Evolutionary conservation across 1,284 basidiomycete species (phyloP).

Genomic region (Cryptococcus sp.): DNA sequence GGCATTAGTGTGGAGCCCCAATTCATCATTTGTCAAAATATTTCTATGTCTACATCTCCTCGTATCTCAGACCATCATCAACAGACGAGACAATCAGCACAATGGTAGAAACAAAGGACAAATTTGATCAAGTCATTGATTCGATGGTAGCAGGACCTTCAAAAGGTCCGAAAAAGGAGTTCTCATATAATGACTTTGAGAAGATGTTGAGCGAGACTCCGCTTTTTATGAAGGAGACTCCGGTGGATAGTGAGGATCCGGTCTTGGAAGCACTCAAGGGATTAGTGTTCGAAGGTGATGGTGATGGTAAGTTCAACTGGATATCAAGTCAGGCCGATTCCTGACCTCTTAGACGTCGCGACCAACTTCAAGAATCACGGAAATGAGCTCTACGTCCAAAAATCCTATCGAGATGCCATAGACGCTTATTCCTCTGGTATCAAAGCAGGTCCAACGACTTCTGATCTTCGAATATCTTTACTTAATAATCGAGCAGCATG

Average conservation of each 20-base stretch:
- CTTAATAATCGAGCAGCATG: slow-evolving; percentile 88
- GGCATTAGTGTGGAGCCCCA: too few relatives aligned
- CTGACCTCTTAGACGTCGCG: slow-evolving; percentile 65
- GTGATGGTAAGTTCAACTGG: slow-evolving; percentile 67
- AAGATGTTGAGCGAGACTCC: slow-evolving; percentile 53
- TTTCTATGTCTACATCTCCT: too few relatives aligned
- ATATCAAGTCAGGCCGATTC: not conserved
- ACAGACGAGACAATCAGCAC: not conserved
- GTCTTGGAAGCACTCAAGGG: slow-evolving; percentile 79
- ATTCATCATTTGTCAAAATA: too few relatives aligned
- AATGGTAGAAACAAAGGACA: not conserved
- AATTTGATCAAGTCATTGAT: slow-evolving; percentile 17
- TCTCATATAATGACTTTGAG: slow-evolving; percentile 34
- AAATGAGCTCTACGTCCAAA: slow-evolving; percentile 86
- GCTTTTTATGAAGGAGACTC: slow-evolving; percentile 88
- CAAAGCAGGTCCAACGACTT: slow-evolving; percentile 70
- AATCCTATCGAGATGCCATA: slow-evolving; percentile 78
- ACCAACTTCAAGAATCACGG: slow-evolving; percentile 92
- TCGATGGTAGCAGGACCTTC: slow-evolving; percentile 14
- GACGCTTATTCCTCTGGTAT: slow-evolving; percentile 88
- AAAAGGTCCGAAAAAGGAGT: slow-evolving; percentile 20
- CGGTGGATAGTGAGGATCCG: slow-evolving; percentile 60
- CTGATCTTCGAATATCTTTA: slow-evolving; percentile 61
- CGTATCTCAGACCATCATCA: not conserved
- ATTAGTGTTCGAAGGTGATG: slow-evolving; percentile 81